A percentile compares a stretch with the other conserved stretches of the same genome.
Evolutionary conservation across 495 filamentous ascomycete genomes (phyloP).

Genomic region (Platismatia glauca): DNA sequence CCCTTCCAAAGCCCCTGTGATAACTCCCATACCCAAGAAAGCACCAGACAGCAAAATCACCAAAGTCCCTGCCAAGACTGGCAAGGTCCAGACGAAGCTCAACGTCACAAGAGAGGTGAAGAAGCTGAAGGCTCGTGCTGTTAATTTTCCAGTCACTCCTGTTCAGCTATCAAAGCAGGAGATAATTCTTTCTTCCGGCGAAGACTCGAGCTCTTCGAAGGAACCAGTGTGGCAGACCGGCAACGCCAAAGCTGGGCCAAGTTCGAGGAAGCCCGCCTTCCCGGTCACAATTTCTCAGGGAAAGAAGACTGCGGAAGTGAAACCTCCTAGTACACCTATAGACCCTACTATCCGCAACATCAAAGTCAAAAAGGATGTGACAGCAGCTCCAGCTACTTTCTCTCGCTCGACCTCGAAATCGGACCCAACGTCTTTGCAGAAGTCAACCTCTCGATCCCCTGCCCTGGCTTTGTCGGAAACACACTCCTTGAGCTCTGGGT

Average conservation of each 20-base stretch:
- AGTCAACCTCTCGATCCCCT: conserved; percentile 10
- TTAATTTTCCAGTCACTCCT: conserved; percentile 6
- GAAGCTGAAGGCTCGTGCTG: conserved; percentile 16
- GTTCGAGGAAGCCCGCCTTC: conserved; percentile 11
- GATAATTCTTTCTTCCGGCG: conserved; percentile 5
- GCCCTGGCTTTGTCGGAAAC: not conserved
- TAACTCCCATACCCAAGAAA: not conserved
- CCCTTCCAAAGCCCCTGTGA: not conserved
- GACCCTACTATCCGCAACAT: not conserved
- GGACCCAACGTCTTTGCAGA: not conserved
- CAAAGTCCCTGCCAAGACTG: conserved; percentile 1
- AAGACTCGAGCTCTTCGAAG: conserved; percentile 10
- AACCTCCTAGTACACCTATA: not conserved
- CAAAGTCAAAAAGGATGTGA: not conserved
- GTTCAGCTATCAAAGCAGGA: not conserved
- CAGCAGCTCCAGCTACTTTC: conserved; percentile 4
- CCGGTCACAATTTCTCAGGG: not conserved
- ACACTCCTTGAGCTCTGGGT: not conserved
- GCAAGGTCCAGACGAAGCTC: conserved; percentile 21
- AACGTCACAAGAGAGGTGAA: conserved; percentile 13
- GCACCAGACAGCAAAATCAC: conserved; percentile 1
- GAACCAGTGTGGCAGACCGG: conserved; percentile 11
- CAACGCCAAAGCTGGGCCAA: conserved; percentile 21
- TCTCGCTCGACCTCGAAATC: not conserved
- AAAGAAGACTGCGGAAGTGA: not conserved